phyloP scores from a whole-genome alignment of 805 yeast genomes.

The Metschnikowia santaceciliae region DNA sequence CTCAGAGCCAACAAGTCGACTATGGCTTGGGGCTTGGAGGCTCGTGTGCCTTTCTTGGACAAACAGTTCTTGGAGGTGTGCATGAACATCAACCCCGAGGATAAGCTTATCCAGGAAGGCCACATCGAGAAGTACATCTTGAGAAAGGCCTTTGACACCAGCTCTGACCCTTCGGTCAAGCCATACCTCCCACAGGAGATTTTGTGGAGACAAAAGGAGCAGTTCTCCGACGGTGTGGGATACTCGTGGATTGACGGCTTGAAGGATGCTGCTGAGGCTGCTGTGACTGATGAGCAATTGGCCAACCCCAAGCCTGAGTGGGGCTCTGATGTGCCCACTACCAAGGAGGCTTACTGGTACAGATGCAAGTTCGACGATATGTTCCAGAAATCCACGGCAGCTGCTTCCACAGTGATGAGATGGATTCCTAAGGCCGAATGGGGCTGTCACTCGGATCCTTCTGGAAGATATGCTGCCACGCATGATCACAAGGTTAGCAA shows the following conservation, averaged over 20 bases:
- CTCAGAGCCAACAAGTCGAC: conserved; percentile 98
- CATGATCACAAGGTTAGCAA: conserved; percentile 58
- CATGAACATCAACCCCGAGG: conserved; percentile 92
- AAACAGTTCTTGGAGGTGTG: conserved; percentile 84
- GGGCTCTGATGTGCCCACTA: conserved; percentile 93
- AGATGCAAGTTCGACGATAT: conserved; percentile 92
- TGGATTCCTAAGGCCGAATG: conserved; percentile 99
- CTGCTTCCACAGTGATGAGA: conserved; percentile 96
- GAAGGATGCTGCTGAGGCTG: conserved; percentile 89
- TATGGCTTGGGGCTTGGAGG: conserved; percentile 99
- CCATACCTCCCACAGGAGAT: conserved; percentile 96
- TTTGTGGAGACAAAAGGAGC: conserved; percentile 99
- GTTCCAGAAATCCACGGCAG: conserved; percentile 80
- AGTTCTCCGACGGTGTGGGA: conserved; percentile 99
- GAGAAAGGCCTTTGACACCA: conserved; percentile 96
- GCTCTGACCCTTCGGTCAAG: conserved; percentile 67
- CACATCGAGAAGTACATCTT: conserved; percentile 91
- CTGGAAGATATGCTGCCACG: conserved; percentile 92
- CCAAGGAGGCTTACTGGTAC: conserved; percentile 99
- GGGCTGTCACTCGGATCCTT: conserved; percentile 99
- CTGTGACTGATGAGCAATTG: conserved; percentile 85
- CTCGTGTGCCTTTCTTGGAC: conserved; percentile 98
- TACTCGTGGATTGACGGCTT: conserved; percentile 98
- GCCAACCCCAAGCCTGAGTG: conserved; percentile 90
- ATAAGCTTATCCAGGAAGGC: conserved; percentile 79